Evolutionary conservation across 2,329 filamentous ascomycete genomes (phyloP).

Genomic region (Drechmeria coniospora): DNA sequence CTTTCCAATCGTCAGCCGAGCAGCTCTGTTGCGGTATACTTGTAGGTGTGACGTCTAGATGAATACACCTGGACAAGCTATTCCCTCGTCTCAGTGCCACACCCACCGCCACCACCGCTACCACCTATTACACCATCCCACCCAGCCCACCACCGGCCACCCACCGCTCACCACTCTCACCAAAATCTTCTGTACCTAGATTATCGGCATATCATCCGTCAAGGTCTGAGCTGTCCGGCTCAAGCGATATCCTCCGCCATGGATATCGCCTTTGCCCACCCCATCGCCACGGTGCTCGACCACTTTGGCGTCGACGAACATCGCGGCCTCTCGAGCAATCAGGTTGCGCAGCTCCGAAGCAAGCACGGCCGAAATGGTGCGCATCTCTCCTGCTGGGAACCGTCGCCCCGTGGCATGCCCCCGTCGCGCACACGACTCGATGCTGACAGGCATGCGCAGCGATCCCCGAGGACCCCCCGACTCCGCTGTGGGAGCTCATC

Average conservation of each 20-base stretch:
- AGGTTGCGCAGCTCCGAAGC: constrained; percentile 36
- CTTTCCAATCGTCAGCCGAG: too few relatives aligned
- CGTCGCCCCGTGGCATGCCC: constrained; percentile 2
- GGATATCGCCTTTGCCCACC: constrained; percentile 47
- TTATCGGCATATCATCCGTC: too few relatives aligned
- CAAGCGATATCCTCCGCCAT: constrained; percentile 30
- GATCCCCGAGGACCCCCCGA: constrained; percentile 77
- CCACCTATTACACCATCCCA: too few relatives aligned
- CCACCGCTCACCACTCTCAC: too few relatives aligned
- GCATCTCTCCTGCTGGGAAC: constrained; percentile 10
- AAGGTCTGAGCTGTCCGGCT: too few relatives aligned
- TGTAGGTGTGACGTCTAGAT: too few relatives aligned
- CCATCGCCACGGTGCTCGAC: constrained; percentile 42
- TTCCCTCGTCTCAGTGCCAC: too few relatives aligned
- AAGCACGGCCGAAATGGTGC: constrained; percentile 54
- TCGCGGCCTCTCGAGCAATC: constrained; percentile 41
- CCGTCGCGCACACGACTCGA: constrained; percentile 4
- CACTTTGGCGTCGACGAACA: constrained; percentile 39
- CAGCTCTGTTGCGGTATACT: too few relatives aligned
- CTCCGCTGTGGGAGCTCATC: constrained; percentile 89
- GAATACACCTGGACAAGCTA: too few relatives aligned
- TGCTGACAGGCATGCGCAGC: constrained; percentile 19
- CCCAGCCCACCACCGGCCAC: too few relatives aligned
- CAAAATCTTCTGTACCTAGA: too few relatives aligned
- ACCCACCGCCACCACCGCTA: too few relatives aligned